A percentile compares a stretch with the other conserved stretches of the same genome.
Conservation (phyloP, 257 asterid species). For the Catharanthus roseus region DNA sequence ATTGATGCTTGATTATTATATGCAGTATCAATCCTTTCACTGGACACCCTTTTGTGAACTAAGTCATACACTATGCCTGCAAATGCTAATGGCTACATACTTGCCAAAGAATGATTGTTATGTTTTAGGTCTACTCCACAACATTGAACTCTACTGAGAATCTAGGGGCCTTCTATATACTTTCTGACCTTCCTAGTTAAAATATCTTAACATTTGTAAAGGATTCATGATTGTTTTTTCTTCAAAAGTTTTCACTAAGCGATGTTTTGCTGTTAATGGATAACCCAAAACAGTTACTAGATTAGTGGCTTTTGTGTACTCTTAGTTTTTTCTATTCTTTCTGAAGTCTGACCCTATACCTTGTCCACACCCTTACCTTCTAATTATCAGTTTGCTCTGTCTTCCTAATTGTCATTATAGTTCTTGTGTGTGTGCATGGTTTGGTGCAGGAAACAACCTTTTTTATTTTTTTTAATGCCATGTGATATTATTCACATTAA, state of each 20-base stretch:
- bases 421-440: not conserved
- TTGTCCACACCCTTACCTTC: not conserved
- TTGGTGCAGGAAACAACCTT: not conserved
- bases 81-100: not conserved
- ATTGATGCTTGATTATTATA: not conserved
- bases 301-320: not conserved
- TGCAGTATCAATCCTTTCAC: not conserved
- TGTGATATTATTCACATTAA: too few relatives aligned
- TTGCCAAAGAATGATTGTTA: not conserved
- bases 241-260: not conserved
- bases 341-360: not conserved
- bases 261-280: not conserved
- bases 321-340: not conserved
- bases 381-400: not conserved
- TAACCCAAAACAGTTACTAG: not conserved
- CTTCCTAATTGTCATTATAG: not conserved
- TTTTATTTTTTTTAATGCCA: too few relatives aligned
- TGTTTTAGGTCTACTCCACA: not conserved
- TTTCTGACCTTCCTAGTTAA: not conserved
- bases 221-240: not conserved
- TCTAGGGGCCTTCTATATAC: not conserved
- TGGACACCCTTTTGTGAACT: not conserved
- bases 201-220: not conserved
- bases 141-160: not conserved
- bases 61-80: not conserved